Base-by-base conservation (phyloP, 148 eudicot species). In the Rhododendron vialii region DNA sequence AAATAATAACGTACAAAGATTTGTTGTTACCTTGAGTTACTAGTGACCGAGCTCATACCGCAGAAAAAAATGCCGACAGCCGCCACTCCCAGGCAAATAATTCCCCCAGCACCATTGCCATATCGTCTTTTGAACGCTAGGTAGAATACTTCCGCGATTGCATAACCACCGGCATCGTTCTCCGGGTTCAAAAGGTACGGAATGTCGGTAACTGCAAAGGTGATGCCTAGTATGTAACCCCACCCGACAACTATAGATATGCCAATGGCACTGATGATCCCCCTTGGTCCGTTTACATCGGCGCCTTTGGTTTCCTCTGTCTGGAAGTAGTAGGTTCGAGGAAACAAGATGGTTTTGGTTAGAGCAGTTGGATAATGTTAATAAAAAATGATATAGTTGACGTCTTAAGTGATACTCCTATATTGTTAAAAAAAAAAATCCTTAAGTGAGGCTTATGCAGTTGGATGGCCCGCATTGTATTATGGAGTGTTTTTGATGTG, bases 221-320 rank as follows among this genome's bases (percentile, higher is more conserved):
- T 97, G 90, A 97, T 93, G 26, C 99, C 99, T 36, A 97, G 89
- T 80, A 97, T 92, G 91, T 93, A 97, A 86, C 89, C 98, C 99
- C 98, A 97, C 30, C 99, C 99, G 78, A 93, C 95, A 74, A 97
- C 43, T 84, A 95, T 86, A 26, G 98, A 95, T 86, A 97, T 93
- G 51, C 95, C 99, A 87, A 97, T 97, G 36, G 99, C 89, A 86
- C 96, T 93, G 55, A 97, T 92, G 38, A 97, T 97, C 89, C 96
- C 99, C 92, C 85, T 97, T 14, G 99, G 99, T 59, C 99, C 99
- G 83, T 97, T 97, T 86, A 77, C 90, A 82, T 94, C 99, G 30
- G 99, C 98, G 67, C 90, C 88, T 91, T 91, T 97, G 5, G 98
- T 97, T 92, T 97, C 99, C 90, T 97, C 99, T 41, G 98, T 91